Evolutionary conservation across 352 stramenopile genomes (phyloP), one percentile per base, ranked within the genome.

Genomic region (Halophytophthora polymorphica): DNA sequence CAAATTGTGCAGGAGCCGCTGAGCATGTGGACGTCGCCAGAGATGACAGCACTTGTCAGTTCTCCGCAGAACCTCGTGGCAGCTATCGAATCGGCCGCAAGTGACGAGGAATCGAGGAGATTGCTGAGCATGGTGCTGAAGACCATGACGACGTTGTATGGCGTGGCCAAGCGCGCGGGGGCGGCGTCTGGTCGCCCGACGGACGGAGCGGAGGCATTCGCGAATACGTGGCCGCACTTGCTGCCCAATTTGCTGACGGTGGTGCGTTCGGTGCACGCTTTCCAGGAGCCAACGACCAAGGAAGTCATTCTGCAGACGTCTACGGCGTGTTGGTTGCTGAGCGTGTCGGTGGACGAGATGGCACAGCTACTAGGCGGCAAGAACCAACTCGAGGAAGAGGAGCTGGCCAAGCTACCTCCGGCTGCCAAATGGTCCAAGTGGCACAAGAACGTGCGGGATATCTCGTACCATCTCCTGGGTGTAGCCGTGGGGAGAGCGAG

Each of bases 361-460:
- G 76, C 77, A 14, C 82, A 93, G 45, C 53, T 89, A 6, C 64
- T 93, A 12, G 74, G 81, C 50, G 82, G 82, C 14, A 90, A 88
- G 28, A 80, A 86, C 42, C 71, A 88, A 23, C 58, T 90, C 0
- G 77, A 88, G 52, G 74, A 90, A 61, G 79, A 89, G 50, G 50
- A 85, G 50, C 51, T 90, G 31, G 60, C 64, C 0, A 77, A 84
- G 53, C 53, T 90, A 1, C 70, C 78, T 0, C 21, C 34, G 1
- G 69, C 61, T 0, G 70, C 77, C 0, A 84, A 72, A 36, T 88
- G 77, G 74, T 84, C 79, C 3, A 89, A 89, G 38, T 93, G 82
- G 82, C 70, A 86, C 53, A 90, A 88, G 54, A 90, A 89, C 44
- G 69, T 89, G 2, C 79, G 82, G 15, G 82, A 93, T 53, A 79